A percentile compares a stretch with the other conserved stretches of the same genome.
phyloP scores from a whole-genome alignment of 2,329 filamentous ascomycete species.

The Endoconidiophora laricicola region DNA sequence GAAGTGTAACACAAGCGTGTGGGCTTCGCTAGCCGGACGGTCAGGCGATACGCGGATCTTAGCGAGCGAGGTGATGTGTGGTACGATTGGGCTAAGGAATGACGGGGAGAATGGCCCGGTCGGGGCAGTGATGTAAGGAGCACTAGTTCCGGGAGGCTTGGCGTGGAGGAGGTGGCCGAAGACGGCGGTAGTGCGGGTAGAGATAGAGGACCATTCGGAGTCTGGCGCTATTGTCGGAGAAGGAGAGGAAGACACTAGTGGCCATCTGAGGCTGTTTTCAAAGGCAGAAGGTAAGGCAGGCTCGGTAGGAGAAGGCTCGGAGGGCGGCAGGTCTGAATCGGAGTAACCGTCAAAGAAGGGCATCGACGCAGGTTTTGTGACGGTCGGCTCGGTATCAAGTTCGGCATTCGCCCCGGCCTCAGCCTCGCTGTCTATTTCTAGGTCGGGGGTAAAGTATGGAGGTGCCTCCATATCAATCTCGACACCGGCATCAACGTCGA shows the following conservation, averaged over 20 bases:
- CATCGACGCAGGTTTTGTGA: too few species aligned
- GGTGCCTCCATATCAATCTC: too few species aligned
- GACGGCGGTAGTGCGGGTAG: conserved; percentile 22
- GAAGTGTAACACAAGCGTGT: conserved; percentile 7
- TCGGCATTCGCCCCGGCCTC: too few species aligned
- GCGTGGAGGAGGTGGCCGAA: conserved; percentile 36
- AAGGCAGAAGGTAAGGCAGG: conserved; percentile 1
- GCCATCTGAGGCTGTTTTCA: conserved; percentile 9
- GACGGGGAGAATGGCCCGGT: background rate
- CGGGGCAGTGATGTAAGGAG: background rate
- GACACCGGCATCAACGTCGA: background rate
- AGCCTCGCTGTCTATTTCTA: too few species aligned
- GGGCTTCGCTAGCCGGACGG: background rate
- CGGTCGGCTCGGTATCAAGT: too few species aligned
- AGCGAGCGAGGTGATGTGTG: conserved; percentile 30
- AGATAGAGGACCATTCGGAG: conserved; percentile 9
- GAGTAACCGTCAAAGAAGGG: background rate
- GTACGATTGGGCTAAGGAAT: conserved; percentile 28
- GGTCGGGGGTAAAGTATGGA: too few species aligned
- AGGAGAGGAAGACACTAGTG: background rate
- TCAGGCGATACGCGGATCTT: conserved; percentile 22
- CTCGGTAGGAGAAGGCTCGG: background rate
- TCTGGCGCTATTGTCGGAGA: background rate
- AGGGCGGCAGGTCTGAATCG: background rate
- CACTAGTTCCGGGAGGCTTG: conserved; percentile 11